Conservation (phyloP, 1,139 yeast genomes). For the Kodamaea ohmeri region DNA sequence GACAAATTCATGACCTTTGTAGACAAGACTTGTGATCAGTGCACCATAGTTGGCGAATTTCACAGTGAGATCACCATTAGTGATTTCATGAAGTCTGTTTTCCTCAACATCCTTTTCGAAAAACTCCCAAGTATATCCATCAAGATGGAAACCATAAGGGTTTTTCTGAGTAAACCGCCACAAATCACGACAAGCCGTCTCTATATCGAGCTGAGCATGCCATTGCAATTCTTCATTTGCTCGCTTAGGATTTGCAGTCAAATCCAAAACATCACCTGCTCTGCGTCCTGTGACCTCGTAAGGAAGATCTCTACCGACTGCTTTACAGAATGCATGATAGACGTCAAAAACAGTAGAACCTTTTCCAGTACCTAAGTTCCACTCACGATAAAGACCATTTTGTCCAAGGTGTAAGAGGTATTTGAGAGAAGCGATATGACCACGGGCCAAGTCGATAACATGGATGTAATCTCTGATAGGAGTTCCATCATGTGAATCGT, state of each 20-base stretch:
- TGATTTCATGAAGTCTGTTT: constrained; percentile 42
- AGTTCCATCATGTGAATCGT: constrained; percentile 6
- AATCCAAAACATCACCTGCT: constrained; percentile 72
- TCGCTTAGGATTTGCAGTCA: constrained; percentile 64
- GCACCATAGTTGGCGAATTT: constrained; percentile 54
- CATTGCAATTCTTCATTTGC: constrained; percentile 68
- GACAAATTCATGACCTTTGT: constrained; percentile 34
- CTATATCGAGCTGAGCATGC: constrained; percentile 56
- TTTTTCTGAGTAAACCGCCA: constrained; percentile 78
- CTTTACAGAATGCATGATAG: constrained; percentile 55
- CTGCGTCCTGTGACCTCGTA: constrained; percentile 65
- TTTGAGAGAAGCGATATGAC: constrained; percentile 70
- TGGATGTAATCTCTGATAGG: constrained; percentile 75
- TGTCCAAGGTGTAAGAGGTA: constrained; percentile 20
- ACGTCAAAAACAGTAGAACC: constrained; percentile 80
- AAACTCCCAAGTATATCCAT: constrained; percentile 35
- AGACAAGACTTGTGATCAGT: constrained; percentile 40
- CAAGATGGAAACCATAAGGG: constrained; percentile 58
- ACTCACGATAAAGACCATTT: constrained; percentile 54
- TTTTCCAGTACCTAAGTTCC: constrained; percentile 82
- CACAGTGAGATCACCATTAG: constrained; percentile 37
- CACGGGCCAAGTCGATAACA: constrained; percentile 78
- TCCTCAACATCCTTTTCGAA: constrained; percentile 25
- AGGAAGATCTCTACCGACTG: constrained; percentile 36
- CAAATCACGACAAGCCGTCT: constrained; percentile 66